phyloP scores from a whole-genome alignment of 768 basidiomycete species.

The Porphyrellus cyaneotinctus region DNA sequence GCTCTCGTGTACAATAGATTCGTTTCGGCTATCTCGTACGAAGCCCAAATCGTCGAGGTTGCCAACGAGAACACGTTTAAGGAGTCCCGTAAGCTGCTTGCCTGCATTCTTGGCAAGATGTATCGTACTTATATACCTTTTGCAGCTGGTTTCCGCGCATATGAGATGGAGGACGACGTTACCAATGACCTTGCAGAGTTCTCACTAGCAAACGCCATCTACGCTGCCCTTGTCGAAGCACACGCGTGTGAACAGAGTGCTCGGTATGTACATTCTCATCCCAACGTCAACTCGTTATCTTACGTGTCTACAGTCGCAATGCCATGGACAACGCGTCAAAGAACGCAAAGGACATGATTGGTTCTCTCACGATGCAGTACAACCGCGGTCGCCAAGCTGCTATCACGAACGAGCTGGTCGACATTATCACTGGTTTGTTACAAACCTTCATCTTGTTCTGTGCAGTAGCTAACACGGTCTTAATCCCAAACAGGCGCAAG shows the following conservation, averaged over 20 bases:
- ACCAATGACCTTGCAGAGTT: conserved; percentile 94
- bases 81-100: conserved; percentile 58
- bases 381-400: conserved; percentile 98
- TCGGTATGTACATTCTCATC: conserved; percentile 47
- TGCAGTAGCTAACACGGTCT: background rate
- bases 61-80: conserved; percentile 78
- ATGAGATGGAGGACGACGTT: conserved; percentile 97
- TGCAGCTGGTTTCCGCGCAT: conserved; percentile 83
- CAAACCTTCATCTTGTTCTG: background rate
- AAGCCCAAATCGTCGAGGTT: conserved; percentile 69
- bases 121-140: background rate
- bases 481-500: conserved; percentile 40
- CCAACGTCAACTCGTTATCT: background rate
- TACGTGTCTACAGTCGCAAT: conserved; percentile 56
- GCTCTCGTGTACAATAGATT: conserved; percentile 82
- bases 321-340: conserved; percentile 99
- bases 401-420: conserved; percentile 93
- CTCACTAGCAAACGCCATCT: conserved; percentile 94
- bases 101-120: background rate
- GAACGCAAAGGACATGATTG: conserved; percentile 96
- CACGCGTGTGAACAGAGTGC: conserved; percentile 94
- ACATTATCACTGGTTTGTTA: conserved; percentile 80
- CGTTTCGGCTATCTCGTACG: conserved; percentile 87
- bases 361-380: conserved; percentile 84
- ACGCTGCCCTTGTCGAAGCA: conserved; percentile 87